Conservation (phyloP, 495 filamentous ascomycete genomes). For the Annulohypoxylon bovei region DNA sequence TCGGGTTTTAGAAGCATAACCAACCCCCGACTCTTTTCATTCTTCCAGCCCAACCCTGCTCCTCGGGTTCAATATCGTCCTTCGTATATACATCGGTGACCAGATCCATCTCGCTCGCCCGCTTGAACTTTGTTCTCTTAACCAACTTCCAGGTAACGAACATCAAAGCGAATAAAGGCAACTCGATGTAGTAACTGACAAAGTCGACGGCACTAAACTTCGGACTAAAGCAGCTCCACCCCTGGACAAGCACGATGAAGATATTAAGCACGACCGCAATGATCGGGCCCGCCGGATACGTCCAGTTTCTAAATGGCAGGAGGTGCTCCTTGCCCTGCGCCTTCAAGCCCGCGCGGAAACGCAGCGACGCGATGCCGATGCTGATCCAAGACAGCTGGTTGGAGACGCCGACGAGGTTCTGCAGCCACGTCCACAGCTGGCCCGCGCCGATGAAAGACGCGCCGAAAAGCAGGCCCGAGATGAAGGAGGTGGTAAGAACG, state of each 20-base stretch:
- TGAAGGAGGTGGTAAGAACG: constrained; percentile 63
- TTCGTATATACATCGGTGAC: constrained; percentile 41
- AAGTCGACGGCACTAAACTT: constrained; percentile 63
- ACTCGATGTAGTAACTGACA: constrained; percentile 65
- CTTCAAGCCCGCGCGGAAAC: constrained; percentile 65
- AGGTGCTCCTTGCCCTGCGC: constrained; percentile 65
- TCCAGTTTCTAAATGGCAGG: constrained; percentile 70
- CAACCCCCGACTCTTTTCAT: constrained; percentile 32
- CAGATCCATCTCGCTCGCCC: constrained; percentile 64
- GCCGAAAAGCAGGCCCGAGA: constrained; percentile 68
- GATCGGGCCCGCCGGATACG: constrained; percentile 66
- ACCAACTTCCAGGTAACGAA: constrained; percentile 65
- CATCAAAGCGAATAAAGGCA: constrained; percentile 65
- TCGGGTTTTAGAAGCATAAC: constrained; percentile 30
- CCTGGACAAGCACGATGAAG: constrained; percentile 68
- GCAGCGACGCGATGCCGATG: constrained; percentile 67
- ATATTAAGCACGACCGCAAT: constrained; percentile 61
- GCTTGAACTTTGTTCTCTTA: constrained; percentile 58
- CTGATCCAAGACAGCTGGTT: constrained; percentile 71
- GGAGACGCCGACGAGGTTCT: constrained; percentile 70
- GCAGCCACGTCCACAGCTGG: constrained; percentile 67
- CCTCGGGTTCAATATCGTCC: constrained; percentile 32
- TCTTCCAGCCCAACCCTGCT: constrained; percentile 23
- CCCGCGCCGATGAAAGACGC: constrained; percentile 70
- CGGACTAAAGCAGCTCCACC: constrained; percentile 66